phyloP scores from a whole-genome alignment of 208 protist species.

The Entamoeba invadens region DNA sequence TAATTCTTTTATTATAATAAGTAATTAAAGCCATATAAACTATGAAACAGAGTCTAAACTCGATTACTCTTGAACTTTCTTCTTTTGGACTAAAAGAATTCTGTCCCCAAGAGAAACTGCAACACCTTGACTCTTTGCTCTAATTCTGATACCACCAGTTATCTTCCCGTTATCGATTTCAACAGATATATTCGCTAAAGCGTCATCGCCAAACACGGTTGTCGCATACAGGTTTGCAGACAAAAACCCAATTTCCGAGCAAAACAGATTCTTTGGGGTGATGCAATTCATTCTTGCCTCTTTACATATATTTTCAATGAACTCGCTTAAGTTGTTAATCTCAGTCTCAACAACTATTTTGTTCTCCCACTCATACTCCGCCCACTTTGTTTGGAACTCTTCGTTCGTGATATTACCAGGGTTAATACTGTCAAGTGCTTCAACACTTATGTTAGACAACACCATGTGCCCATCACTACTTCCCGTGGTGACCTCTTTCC shows the following conservation, averaged over 20 bases:
- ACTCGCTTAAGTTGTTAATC: neutral
- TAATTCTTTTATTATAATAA: no score
- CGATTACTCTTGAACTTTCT: neutral
- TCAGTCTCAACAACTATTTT: neutral
- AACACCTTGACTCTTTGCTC: constrained; percentile 7
- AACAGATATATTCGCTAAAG: neutral
- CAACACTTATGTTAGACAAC: neutral
- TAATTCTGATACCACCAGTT: neutral
- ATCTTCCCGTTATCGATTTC: neutral
- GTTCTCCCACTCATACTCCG: constrained; percentile 4
- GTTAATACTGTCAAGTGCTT: neutral
- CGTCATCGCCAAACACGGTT: constrained; percentile 7
- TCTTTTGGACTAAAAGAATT: neutral
- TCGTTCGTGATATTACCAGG: neutral
- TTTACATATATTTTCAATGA: neutral
- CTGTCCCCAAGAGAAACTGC: neutral
- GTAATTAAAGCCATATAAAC: no score
- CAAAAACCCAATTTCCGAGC: neutral
- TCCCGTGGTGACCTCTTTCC: neutral
- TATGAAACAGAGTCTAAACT: no score
- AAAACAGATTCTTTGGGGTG: neutral
- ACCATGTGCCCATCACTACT: neutral
- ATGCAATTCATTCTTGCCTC: neutral
- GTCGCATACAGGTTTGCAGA: neutral
- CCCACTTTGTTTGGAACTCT: neutral